phyloP scores from a whole-genome alignment of 768 basidiomycete species.

The Phlebiopsis gigantea region DNA sequence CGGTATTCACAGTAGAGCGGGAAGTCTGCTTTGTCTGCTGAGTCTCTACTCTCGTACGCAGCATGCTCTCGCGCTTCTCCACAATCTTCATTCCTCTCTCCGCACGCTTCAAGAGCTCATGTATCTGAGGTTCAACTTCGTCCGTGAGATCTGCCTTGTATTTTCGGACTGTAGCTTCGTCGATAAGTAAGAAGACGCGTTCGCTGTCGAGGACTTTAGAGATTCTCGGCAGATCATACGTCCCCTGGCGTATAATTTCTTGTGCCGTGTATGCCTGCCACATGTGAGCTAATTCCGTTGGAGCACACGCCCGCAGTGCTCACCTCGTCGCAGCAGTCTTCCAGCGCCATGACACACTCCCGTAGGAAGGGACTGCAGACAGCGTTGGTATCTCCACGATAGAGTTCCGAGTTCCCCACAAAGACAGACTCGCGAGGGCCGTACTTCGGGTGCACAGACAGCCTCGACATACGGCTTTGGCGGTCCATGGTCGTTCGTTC shows the following conservation, averaged over 20 bases:
- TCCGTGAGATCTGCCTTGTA: constrained; percentile 75
- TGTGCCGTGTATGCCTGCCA: constrained; percentile 63
- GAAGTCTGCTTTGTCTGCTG: constrained; percentile 36
- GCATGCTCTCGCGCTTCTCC: constrained; percentile 52
- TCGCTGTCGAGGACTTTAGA: constrained; percentile 62
- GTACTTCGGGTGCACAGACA: constrained; percentile 39
- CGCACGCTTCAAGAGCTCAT: constrained; percentile 65
- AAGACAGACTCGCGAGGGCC: constrained; percentile 63
- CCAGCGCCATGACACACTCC: constrained; percentile 74
- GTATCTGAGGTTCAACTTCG: constrained; percentile 78
- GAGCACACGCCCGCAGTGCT: not conserved
- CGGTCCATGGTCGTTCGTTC: constrained; percentile 7
- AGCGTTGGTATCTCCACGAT: constrained; percentile 57
- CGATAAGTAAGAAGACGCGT: constrained; percentile 67
- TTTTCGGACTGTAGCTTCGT: constrained; percentile 64
- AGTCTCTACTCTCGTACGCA: constrained; percentile 67
- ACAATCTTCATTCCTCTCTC: constrained; percentile 62
- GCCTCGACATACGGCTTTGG: constrained; percentile 36
- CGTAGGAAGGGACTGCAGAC: constrained; percentile 66
- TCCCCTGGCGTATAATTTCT: constrained; percentile 62
- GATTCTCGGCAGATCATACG: constrained; percentile 68
- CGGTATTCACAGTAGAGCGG: constrained; percentile 41
- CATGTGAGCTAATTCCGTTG: not conserved
- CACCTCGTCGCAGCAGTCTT: constrained; percentile 79
- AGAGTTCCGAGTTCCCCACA: constrained; percentile 57